A percentile compares a stretch with the other conserved stretches of the same genome.
Evolutionary conservation across 176 grass and related monocot species (phyloP).

Genomic region (Aegilops umbellulata): DNA sequence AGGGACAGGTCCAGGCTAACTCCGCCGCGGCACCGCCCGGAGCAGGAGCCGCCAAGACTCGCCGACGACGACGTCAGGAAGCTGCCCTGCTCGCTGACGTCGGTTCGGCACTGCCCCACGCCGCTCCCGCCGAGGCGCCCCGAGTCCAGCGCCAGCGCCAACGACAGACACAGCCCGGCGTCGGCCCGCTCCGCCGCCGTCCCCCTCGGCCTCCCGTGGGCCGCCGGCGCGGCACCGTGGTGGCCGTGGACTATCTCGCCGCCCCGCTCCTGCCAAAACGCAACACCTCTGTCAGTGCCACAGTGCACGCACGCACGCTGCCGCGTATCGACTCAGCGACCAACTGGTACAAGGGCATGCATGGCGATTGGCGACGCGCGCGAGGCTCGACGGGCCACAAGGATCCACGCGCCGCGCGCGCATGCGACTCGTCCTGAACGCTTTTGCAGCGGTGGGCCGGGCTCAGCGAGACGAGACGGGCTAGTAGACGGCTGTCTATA

Average conservation of each 20-base stretch:
- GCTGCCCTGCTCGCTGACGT: conserved; percentile 13
- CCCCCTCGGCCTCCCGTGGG: neutral
- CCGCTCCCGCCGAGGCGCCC: conserved; percentile 11
- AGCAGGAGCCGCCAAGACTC: neutral
- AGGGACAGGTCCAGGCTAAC: conserved; percentile 47
- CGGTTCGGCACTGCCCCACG: neutral
- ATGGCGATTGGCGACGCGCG: neutral
- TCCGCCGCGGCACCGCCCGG: neutral
- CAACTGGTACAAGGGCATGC: neutral
- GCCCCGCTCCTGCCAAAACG: conserved; percentile 12
- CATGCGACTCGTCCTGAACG: neutral
- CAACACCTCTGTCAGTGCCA: neutral
- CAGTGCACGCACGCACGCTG: neutral
- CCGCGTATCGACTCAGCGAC: neutral
- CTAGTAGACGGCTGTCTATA: neutral
- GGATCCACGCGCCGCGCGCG: conserved; percentile 1
- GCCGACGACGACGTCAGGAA: conserved; percentile 25
- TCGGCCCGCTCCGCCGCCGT: neutral
- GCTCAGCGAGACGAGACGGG: neutral
- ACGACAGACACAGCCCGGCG: conserved; percentile 7
- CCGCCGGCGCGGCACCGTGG: neutral
- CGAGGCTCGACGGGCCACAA: neutral
- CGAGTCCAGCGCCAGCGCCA: conserved; percentile 8
- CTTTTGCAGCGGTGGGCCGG: neutral
- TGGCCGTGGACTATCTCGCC: neutral